Evolutionary conservation across 257 asterid genomes (phyloP), one percentile per base, ranked within the genome.

Genomic region (Schizonepeta tenuifolia): DNA sequence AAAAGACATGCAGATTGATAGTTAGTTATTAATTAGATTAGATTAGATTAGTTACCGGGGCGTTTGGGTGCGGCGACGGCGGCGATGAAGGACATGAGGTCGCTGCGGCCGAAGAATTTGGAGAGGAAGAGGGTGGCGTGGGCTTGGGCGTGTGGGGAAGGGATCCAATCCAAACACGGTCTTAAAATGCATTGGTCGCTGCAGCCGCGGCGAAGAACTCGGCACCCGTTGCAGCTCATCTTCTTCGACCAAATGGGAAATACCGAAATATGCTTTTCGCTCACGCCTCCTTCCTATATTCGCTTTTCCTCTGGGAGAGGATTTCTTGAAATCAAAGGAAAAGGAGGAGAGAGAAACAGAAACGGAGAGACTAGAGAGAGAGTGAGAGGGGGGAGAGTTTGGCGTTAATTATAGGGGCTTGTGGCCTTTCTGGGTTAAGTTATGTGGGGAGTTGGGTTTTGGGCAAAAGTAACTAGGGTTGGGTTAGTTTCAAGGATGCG

Each of bases 201-300:
- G 90, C 99, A 94, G 2, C 99, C 88, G 81, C 89, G 79, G 57
- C 99, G 73, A 3, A 94, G 74, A 21, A 88, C 93, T 76, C 96
- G 76, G 84, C 99, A 94, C 0, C 97, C 99, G 68, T 86, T 94
- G 90, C 99, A 94, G 84, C 97, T 94, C 99, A 94, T 91, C 63
- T 75, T 78, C 2, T 6, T 12, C 11, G 1, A 36, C 38, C 28
- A 26, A 46, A 50, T 31, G 28, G 41, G 15, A 28, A 40, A n/a
- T n/a, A n/a, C n/a, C n/a, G n/a, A n/a, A n/a, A 26, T 51, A 26
- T 51, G 7, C 5, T n/a, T 49, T 15, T 6, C 15, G 33, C 35
- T 57, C 58, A 18, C 13, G 7, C 3, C 17, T 47, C 53, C 20
- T 15, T 1, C 59, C 31, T 53, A 15, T 62, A 5, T 71, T 56